A percentile compares a stretch with the other conserved stretches of the same genome.
phyloP scores from a whole-genome alignment of 495 filamentous ascomycete species.

The Cairneyella variabilis region DNA sequence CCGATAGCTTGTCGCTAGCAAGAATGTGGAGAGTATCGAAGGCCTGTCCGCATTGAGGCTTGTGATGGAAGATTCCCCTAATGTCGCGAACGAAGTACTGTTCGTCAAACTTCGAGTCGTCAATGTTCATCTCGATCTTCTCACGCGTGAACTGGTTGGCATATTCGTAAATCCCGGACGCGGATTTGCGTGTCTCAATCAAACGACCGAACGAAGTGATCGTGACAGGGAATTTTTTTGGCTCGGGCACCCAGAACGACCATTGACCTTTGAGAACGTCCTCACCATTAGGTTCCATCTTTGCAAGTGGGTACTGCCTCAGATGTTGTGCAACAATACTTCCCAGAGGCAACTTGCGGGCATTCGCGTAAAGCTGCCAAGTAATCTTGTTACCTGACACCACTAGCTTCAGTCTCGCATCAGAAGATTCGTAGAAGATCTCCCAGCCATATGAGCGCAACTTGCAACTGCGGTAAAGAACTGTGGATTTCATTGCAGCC shows the following conservation, averaged over 20 bases:
- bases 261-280: conserved; percentile 45
- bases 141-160: neutral
- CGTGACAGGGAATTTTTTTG: conserved; percentile 17
- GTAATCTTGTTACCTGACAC: conserved; percentile 37
- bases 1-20: conserved; percentile 12
- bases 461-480: conserved; percentile 38
- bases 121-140: neutral
- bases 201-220: conserved; percentile 29
- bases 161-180: conserved; percentile 32
- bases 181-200: conserved; percentile 28
- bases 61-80: conserved; percentile 50
- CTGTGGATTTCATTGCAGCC: conserved; percentile 35
- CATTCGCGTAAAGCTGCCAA: conserved; percentile 54
- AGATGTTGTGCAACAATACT: conserved; percentile 44
- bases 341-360: conserved; percentile 33
- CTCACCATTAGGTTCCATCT: conserved; percentile 36
- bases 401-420: conserved; percentile 45
- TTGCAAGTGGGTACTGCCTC: conserved; percentile 48
- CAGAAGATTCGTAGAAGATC: conserved; percentile 44
- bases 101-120: conserved; percentile 6
- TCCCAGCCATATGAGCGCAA: conserved; percentile 51
- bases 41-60: conserved; percentile 66
- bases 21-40: conserved; percentile 52
- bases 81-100: conserved; percentile 40
- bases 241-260: conserved; percentile 45